Evolutionary conservation across 768 basidiomycete genomes (phyloP), one percentile per base, ranked within the genome.

Genomic region (Collybia nuda): DNA sequence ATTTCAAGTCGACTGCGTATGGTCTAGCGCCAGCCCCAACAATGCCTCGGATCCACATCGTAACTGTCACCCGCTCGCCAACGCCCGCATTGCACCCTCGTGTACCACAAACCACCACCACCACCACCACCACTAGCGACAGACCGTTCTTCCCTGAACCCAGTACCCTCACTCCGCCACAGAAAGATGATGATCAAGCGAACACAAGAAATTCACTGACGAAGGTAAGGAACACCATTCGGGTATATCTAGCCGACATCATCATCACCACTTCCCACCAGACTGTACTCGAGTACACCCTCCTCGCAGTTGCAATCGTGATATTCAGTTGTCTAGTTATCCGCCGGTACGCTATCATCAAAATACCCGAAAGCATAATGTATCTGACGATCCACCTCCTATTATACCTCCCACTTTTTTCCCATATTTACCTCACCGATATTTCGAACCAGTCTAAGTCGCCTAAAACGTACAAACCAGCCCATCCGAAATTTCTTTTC

Each of bases 261-360:
- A 17, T 41, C 35, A 15, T 23, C 24, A 23, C 1, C 14, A 48
- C 18, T 26, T n/a, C 24, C 6, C 3, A 21, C 17, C 29, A 72
- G 70, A 42, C 60, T 32, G 59, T 65, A 6, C 46, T 72, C 15
- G 64, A 67, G 56, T 71, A 66, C 38, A 46, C 66, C 6, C 62
- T 71, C 44, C 52, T 68, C 7, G 59, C 56, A 7, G 56, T 63
- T 5, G 64, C 57, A 6, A 35, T 69, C 7, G 17, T 64, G 0
- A 42, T 69, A 7, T 39, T 67, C 22, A 57, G 19, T 3, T 52
- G 56, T 29, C 37, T 66, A 18, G 43, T 66, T 45, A 28, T 63
- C 17, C 59, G 58, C 40, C 62, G 67, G 67, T 64, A 51, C 36
- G 37, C 47, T 50, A 24, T 26, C 47, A 36, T 6, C 17, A 50